phyloP scores from a whole-genome alignment of 2,329 filamentous ascomycete genomes.

The Pseudogymnoascus sp. region DNA sequence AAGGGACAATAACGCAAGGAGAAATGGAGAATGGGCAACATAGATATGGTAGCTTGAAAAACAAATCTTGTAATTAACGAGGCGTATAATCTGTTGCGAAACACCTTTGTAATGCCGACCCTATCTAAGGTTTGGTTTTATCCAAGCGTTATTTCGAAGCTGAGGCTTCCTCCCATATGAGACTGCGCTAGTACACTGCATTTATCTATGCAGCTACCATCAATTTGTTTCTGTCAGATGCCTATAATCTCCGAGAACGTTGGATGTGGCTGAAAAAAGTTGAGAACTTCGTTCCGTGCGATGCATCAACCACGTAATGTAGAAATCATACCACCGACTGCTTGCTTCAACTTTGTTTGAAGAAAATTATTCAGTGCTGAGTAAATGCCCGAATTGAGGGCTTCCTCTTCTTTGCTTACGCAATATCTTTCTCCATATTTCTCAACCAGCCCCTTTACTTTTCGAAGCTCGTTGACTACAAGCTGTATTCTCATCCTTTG shows the following conservation, averaged over 20 bases:
- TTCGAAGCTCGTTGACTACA: neutral
- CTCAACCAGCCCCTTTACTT: neutral
- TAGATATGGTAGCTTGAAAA: neutral
- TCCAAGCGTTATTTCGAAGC: neutral
- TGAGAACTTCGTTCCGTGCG: neutral
- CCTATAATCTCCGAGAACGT: neutral
- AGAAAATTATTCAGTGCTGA: neutral
- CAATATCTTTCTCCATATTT: slow-evolving; percentile 2
- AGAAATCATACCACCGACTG: neutral
- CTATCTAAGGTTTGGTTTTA: neutral
- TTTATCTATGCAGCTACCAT: neutral
- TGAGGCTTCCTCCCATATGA: neutral
- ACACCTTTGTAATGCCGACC: neutral
- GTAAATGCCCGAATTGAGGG: neutral
- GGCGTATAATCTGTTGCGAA: neutral
- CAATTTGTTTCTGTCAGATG: neutral
- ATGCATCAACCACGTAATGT: neutral
- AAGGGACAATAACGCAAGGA: neutral
- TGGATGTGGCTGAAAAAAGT: neutral
- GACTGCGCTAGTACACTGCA: neutral
- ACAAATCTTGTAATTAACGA: neutral
- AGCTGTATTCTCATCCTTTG: slow-evolving; percentile 3
- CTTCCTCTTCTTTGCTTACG: neutral
- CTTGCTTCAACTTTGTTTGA: slow-evolving; percentile 4
- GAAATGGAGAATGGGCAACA: neutral